Percentiles rank a stretch among this genome's conserved stretches.
Conservation (phyloP, 768 basidiomycete species). For the Leccinum rimulosum region DNA sequence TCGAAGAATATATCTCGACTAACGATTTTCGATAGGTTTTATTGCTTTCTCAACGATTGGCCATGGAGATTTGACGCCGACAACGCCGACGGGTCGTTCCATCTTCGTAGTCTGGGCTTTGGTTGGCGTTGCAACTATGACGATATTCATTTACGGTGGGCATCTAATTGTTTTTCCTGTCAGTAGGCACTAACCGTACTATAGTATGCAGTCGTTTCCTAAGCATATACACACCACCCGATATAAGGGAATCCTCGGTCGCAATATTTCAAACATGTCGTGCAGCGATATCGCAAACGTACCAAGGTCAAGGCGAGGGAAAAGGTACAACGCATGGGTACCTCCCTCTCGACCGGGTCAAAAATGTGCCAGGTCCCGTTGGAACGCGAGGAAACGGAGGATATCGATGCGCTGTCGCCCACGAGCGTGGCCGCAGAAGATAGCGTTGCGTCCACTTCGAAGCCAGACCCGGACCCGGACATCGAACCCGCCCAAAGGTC, state of each 20-base stretch:
- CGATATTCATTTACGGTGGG: conserved; percentile 68
- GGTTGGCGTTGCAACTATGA: conserved; percentile 73
- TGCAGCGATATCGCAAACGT: conserved; percentile 42
- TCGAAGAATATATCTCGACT: neutral
- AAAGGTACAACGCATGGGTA: neutral
- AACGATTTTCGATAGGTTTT: conserved; percentile 46
- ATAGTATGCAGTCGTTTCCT: conserved; percentile 53
- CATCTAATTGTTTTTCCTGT: neutral
- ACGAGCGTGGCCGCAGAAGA: no score
- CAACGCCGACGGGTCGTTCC: conserved; percentile 66
- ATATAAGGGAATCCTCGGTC: conserved; percentile 52
- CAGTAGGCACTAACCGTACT: neutral
- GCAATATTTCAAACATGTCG: conserved; percentile 39
- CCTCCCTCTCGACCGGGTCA: no score
- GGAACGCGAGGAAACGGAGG: no score
- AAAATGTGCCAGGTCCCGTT: no score
- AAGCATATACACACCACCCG: conserved; percentile 54
- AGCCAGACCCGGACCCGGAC: neutral
- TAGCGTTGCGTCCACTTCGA: conserved; percentile 39
- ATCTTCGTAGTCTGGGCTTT: conserved; percentile 80
- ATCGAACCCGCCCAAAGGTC: conserved; percentile 24
- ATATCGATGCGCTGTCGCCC: no score
- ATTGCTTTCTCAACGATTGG: conserved; percentile 74
- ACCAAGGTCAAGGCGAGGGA: conserved; percentile 10
- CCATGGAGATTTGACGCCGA: conserved; percentile 62